These are phyloP conservation scores for Blastomyces percursus DNA, from an alignment of 2,329 filamentous ascomycete species.

Conservation along the genomic window DNA sequence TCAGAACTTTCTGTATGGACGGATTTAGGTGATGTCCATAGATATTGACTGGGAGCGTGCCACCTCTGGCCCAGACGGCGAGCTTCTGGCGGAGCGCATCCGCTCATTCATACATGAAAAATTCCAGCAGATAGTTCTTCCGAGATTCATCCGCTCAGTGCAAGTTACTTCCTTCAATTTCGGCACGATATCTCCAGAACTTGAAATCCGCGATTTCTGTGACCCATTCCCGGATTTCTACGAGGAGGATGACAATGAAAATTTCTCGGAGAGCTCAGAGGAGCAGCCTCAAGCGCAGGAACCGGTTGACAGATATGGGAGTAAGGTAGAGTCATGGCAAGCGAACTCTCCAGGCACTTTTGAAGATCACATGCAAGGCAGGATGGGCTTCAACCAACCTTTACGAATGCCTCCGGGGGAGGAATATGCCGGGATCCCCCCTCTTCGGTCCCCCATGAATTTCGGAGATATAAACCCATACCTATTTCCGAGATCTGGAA, in stretches of 20 bases:
- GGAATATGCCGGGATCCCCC: conserved; percentile 20
- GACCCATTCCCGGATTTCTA: conserved; percentile 96
- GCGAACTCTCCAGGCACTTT: conserved; percentile 5
- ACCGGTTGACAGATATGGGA: conserved; percentile 1
- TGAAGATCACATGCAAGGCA: conserved; percentile 18
- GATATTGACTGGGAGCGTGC: conserved; percentile 94
- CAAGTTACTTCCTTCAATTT: conserved; percentile 92
- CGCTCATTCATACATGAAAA: conserved; percentile 90
- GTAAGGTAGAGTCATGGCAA: conserved; percentile 9
- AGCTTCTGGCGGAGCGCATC: conserved; percentile 72
- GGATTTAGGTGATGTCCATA: conserved; percentile 65
- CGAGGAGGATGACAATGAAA: conserved; percentile 55
- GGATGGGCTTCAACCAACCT: conserved; percentile 20
- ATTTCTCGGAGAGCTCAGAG: conserved; percentile 28
- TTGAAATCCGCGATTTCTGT: conserved; percentile 93
- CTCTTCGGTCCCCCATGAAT: conserved; percentile 27
- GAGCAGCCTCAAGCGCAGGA: conserved; percentile 14
- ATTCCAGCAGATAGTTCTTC: conserved; percentile 83
- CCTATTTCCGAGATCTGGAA: conserved; percentile 36
- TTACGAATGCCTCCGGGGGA: conserved; percentile 23
- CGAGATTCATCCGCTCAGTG: conserved; percentile 93
- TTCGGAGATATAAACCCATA: conserved; percentile 30
- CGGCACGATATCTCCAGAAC: conserved; percentile 65
- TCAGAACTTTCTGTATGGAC: conserved; percentile 2
- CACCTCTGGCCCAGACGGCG: conserved; percentile 78